Evolutionary conservation across 495 filamentous ascomycete genomes (phyloP).

Genomic region (Cercophora scortea): DNA sequence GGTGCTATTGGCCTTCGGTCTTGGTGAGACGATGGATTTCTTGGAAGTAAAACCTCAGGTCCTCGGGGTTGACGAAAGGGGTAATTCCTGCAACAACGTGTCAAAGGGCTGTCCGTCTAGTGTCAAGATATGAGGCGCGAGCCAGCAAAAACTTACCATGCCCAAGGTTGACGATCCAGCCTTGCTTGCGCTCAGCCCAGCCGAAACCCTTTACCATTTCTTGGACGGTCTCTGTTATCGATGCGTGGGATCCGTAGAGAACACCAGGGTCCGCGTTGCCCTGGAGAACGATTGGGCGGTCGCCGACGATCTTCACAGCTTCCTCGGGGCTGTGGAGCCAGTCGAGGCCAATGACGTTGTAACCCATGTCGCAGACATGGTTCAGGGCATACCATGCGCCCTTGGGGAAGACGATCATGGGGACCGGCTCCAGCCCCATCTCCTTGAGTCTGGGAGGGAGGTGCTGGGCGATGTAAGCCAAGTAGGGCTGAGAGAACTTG

Average conservation of each 20-base stretch:
- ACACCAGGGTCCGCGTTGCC: conserved; percentile 94
- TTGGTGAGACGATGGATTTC: conserved; percentile 71
- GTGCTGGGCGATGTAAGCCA: conserved; percentile 71
- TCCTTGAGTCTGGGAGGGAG: conserved; percentile 65
- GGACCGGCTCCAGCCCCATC: conserved; percentile 68
- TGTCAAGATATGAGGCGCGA: neutral
- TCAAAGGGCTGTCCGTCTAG: neutral
- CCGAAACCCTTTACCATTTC: conserved; percentile 83
- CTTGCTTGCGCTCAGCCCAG: conserved; percentile 32
- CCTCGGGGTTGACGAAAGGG: conserved; percentile 84
- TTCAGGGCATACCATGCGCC: conserved; percentile 96
- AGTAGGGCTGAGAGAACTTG: conserved; percentile 76
- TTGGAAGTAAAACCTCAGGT: conserved; percentile 86
- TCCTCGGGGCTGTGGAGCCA: conserved; percentile 89
- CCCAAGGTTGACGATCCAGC: conserved; percentile 82
- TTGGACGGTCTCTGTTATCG: conserved; percentile 72
- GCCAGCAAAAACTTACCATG: conserved; percentile 58
- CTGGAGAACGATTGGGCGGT: conserved; percentile 68
- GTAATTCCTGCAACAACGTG: conserved; percentile 60
- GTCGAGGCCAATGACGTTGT: conserved; percentile 88
- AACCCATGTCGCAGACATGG: conserved; percentile 76
- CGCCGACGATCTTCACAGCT: conserved; percentile 66
- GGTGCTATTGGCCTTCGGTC: conserved; percentile 8
- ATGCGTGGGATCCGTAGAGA: conserved; percentile 72
- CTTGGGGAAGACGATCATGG: conserved; percentile 99